A percentile compares a stretch with the other conserved stretches of the same genome.
These are phyloP conservation scores for Mortierella sp. DNA, from an alignment of 371 early-diverging fungal species.

Conservation along the genomic window DNA sequence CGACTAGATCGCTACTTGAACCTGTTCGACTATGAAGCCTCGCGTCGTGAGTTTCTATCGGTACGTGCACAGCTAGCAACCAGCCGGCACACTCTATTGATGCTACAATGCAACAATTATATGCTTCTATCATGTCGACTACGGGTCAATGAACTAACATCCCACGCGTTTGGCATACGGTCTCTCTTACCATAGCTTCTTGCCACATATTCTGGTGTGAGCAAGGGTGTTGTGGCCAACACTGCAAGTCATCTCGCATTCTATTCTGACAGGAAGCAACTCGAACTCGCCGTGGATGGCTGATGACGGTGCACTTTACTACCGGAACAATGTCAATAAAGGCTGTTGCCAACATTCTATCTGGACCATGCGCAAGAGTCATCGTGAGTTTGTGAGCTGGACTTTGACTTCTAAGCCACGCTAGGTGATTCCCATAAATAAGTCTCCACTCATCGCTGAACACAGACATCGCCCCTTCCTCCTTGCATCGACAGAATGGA, in stretches of 20 bases:
- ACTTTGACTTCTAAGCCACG: too few species aligned
- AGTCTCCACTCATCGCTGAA: neutral
- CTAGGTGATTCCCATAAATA: too few species aligned
- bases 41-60: conserved; percentile 35
- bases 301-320: too few species aligned
- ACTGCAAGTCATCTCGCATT: conserved; percentile 19
- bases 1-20: conserved; percentile 34
- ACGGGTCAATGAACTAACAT: too few species aligned
- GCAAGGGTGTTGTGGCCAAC: conserved; percentile 3
- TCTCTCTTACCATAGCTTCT: conserved; percentile 17
- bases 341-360: too few species aligned
- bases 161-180: neutral
- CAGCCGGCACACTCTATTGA: too few species aligned
- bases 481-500: neutral
- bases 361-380: too few species aligned
- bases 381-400: too few species aligned
- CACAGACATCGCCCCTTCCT: neutral
- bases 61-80: conserved; percentile 14
- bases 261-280: conserved; percentile 37
- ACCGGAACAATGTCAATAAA: too few species aligned
- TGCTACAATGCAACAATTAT: too few species aligned
- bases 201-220: conserved; percentile 16
- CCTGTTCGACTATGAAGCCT: conserved; percentile 40
- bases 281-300: neutral
- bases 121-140: too few species aligned